Base-by-base conservation (phyloP, 148 eudicot species). In the Vaccinium corymbosum region DNA sequence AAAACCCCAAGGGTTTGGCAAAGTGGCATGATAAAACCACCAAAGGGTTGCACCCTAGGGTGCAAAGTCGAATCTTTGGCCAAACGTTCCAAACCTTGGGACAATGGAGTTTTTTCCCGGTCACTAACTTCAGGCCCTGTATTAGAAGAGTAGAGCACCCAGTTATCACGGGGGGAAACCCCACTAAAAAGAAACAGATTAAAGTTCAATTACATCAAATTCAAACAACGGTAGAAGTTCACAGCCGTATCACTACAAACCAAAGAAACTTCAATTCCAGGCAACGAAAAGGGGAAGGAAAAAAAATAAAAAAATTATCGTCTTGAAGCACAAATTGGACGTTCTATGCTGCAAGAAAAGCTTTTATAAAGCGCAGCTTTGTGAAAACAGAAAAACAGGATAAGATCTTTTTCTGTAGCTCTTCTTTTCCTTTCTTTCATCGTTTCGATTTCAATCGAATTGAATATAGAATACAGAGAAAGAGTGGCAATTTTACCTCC, bases 401-500 rank as follows among this genome's bases (percentile, higher is more conserved):
- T 7, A 75, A 19, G 25, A 75, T 20, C 27, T 20, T 61, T 61
- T 20, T 1, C 68, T 27, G 25, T 7, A 1, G 10, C 2, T 19
- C 2, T 25, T 70, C 27, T 20, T 10, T 11, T 81, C 75, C 62
- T 11, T 81, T 64, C 10, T 59, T n/a, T 22, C 12, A 2, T 16
- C 46, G 46, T 42, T 80, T 42, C 16, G 38, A 35, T 42, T 46
- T 32, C 10, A n/a, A 19, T 17, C 46, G 76, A 70, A 52, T 16
- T 48, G 6, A 59, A 19, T 57, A 55, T n/a, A 38, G 38, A 38
- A 10, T 55, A 57, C 3, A 46, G 20, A 75, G 15, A 35, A 80
- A n/a, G 77, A 10, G 15, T n/a, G 46, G 29, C 2, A 49, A 29
- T 1, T 11, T 25, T 83, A 84, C 88, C 88, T 84, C 42, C 53